Conservation (phyloP, 306 rosid genomes). For the Mimosa bimucronata region DNA sequence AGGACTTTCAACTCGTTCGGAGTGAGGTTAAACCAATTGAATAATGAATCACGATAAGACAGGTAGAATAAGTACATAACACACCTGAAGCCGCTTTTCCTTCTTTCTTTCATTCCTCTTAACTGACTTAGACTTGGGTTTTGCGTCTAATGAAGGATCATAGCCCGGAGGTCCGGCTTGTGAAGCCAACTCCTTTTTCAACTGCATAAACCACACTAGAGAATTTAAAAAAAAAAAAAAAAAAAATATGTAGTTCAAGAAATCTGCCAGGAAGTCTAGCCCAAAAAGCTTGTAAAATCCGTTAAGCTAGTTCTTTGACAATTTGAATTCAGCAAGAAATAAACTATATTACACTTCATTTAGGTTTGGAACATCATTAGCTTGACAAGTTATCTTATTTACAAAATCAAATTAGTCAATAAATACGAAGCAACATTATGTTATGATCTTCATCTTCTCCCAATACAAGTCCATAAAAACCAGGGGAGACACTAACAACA, state of each 20-base stretch:
- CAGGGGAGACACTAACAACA: not conserved
- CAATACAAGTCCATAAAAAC: not conserved
- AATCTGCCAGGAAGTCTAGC: not conserved
- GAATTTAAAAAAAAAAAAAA: too few species aligned
- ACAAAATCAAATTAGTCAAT: not conserved
- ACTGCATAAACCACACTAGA: slow-evolving; percentile 46
- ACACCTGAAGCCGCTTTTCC: slow-evolving; percentile 88
- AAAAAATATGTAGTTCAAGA: too few species aligned
- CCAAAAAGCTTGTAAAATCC: slow-evolving; percentile 3
- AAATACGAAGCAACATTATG: not conserved
- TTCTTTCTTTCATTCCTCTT: slow-evolving; percentile 94
- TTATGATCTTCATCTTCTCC: not conserved
- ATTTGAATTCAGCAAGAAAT: not conserved
- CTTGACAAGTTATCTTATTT: not conserved
- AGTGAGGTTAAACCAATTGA: not conserved
- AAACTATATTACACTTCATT: not conserved
- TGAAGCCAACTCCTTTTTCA: slow-evolving; percentile 76
- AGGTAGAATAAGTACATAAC: not conserved
- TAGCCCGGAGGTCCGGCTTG: slow-evolving; percentile 85
- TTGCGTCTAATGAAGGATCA: slow-evolving; percentile 56
- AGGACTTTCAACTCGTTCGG: not conserved
- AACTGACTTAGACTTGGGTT: slow-evolving; percentile 81
- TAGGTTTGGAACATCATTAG: not conserved
- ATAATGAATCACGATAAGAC: not conserved
- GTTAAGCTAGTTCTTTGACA: not conserved